Percentiles rank a stretch among this genome's conserved stretches.
These are phyloP conservation scores for Brassica juncea DNA, from an alignment of 345 rosid genomes.

Conservation along the genomic window DNA sequence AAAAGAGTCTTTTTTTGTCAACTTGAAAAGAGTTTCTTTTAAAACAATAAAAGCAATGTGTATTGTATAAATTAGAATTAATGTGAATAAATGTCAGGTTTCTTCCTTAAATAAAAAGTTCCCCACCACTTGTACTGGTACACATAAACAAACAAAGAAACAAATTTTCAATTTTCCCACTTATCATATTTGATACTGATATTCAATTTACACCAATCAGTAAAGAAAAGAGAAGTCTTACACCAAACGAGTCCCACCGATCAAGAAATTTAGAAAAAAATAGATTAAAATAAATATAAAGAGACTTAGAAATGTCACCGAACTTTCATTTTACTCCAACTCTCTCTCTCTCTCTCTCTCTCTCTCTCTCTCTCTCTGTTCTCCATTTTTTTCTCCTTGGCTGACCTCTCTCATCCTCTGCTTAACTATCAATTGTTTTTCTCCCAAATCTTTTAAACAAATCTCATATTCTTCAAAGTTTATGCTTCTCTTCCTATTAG, in stretches of 20 bases:
- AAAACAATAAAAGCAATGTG: background rate
- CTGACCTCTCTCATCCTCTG: constrained; percentile 1
- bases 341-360: constrained; percentile 22
- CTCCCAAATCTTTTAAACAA: background rate
- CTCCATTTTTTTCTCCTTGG: constrained; percentile 2
- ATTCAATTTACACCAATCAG: background rate
- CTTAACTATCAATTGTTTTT: background rate
- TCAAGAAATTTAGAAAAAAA: constrained; percentile 21
- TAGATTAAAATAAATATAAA: constrained; percentile 13
- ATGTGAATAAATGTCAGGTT: constrained; percentile 30
- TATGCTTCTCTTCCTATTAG: constrained; percentile 7
- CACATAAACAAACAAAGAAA: constrained; percentile 24
- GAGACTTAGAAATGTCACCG: constrained; percentile 38
- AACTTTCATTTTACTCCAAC: constrained; percentile 33
- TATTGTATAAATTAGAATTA: background rate
- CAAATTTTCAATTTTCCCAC: constrained; percentile 13
- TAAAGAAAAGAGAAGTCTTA: constrained; percentile 21
- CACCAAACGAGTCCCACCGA: constrained; percentile 36
- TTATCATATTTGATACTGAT: background rate
- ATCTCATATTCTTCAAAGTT: constrained; percentile 11
- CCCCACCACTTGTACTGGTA: constrained; percentile 23
- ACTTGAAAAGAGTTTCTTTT: background rate
- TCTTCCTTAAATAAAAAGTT: background rate
- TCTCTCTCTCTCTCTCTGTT: constrained; percentile 19
- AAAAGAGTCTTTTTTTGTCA: background rate